Conservation (phyloP, 2,329 filamentous ascomycete genomes). For the Pseudomassariella vexata region DNA sequence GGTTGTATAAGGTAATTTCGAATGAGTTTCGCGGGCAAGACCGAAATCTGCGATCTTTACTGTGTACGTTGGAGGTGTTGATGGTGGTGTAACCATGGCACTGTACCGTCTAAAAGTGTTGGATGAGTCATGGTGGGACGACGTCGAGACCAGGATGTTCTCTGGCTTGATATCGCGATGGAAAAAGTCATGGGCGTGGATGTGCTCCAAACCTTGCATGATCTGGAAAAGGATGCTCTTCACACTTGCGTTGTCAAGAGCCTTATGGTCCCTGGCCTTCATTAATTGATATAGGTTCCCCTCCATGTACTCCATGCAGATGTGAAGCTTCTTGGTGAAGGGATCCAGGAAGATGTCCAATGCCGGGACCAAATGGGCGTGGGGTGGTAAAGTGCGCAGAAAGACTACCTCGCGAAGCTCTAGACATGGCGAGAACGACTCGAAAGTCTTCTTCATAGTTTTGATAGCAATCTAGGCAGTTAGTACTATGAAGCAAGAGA, state of each 20-base stretch:
- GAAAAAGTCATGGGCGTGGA: slow-evolving; percentile 95
- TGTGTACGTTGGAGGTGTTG: slow-evolving; percentile 86
- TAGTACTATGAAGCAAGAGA: slow-evolving; percentile 2
- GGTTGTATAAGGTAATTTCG: slow-evolving; percentile 92
- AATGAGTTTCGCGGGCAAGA: slow-evolving; percentile 93
- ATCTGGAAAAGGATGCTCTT: slow-evolving; percentile 99
- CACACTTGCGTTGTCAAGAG: slow-evolving; percentile 80
- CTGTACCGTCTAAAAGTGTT: slow-evolving; percentile 93
- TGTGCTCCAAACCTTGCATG: slow-evolving; percentile 91
- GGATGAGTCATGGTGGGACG: slow-evolving; percentile 71
- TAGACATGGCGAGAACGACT: slow-evolving; percentile 82
- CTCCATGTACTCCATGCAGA: slow-evolving; percentile 99
- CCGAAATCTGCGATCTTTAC: slow-evolving; percentile 99
- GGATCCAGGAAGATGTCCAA: slow-evolving; percentile 98
- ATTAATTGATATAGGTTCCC: slow-evolving; percentile 98
- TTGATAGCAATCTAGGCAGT: slow-evolving; percentile 83
- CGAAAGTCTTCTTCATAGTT: slow-evolving; percentile 99
- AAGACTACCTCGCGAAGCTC: slow-evolving; percentile 97
- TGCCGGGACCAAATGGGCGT: slow-evolving; percentile 91
- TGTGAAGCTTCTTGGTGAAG: slow-evolving; percentile 92
- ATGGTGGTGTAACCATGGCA: slow-evolving; percentile 85
- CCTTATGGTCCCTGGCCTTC: slow-evolving; percentile 97
- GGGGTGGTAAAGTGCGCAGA: slow-evolving; percentile 77
- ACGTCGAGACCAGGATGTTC: slow-evolving; percentile 95
- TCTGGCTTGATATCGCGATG: slow-evolving; percentile 99